Evolutionary conservation across 2,329 filamentous ascomycete species (phyloP).

Genomic region (Calonectria fujianensis): DNA sequence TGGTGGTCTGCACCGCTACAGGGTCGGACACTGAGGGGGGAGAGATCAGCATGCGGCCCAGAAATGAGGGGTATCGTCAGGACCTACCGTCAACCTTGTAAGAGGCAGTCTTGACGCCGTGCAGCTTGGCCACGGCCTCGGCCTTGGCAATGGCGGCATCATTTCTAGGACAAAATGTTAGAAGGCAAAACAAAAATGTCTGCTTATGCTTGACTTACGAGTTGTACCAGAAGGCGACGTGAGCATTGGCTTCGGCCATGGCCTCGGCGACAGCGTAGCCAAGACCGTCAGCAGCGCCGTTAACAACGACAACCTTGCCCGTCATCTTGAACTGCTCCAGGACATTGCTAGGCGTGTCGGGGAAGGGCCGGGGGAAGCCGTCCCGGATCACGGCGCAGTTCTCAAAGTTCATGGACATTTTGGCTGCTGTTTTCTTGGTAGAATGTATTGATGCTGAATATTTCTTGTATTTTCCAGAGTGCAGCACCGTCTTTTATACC

Average conservation of each 20-base stretch:
- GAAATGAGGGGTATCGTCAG: not conserved
- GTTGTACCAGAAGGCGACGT: slow-evolving; percentile 62
- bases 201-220: slow-evolving; percentile 46
- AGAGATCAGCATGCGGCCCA: not conserved
- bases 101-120: slow-evolving; percentile 61
- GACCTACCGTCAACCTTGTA: slow-evolving; percentile 66
- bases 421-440: slow-evolving; percentile 18
- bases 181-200: too few relatives aligned
- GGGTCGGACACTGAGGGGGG: slow-evolving; percentile 63
- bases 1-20: slow-evolving; percentile 49
- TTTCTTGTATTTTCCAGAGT: not conserved
- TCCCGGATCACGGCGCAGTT: slow-evolving; percentile 49
- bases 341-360: slow-evolving; percentile 60
- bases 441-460: not conserved
- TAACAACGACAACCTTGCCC: slow-evolving; percentile 65
- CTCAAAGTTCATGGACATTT: slow-evolving; percentile 55
- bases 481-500: slow-evolving; percentile 22
- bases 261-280: slow-evolving; percentile 66
- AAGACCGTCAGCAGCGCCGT: slow-evolving; percentile 67
- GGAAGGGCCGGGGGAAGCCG: slow-evolving; percentile 53
- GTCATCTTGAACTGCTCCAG: slow-evolving; percentile 65
- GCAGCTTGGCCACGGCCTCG: slow-evolving; percentile 56
- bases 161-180: slow-evolving; percentile 45
- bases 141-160: slow-evolving; percentile 61
- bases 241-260: slow-evolving; percentile 66